Conservation (phyloP, 2,329 filamentous ascomycete genomes). For the Pseudocercospora fijiensis region DNA sequence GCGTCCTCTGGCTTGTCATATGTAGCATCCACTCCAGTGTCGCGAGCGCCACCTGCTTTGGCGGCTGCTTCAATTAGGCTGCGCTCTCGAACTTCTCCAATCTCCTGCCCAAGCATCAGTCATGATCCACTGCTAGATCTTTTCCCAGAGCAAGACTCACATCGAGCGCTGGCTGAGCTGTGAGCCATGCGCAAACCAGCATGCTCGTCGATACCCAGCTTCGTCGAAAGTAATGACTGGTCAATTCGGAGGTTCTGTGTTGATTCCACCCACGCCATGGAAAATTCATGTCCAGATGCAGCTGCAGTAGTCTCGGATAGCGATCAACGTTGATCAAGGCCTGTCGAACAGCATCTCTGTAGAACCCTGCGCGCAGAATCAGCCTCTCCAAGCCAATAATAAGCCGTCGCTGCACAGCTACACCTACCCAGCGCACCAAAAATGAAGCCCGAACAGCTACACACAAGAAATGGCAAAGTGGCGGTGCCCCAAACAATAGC, state of each 20-base stretch:
- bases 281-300: conserved; percentile 21
- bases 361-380: conserved; percentile 2
- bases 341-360: conserved; percentile 7
- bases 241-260: conserved; percentile 8
- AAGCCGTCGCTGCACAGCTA: background rate
- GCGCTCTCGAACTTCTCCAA: background rate
- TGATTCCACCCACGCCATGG: conserved; percentile 7
- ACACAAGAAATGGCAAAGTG: conserved; percentile 15
- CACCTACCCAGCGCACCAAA: conserved; percentile 14
- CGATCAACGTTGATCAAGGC: conserved; percentile 15
- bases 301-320: conserved; percentile 15
- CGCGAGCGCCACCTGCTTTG: background rate
- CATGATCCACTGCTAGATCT: background rate
- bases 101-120: background rate
- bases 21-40: background rate
- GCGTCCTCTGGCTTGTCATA: background rate
- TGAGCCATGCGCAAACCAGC: conserved; percentile 16
- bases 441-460: conserved; percentile 14
- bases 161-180: conserved; percentile 19
- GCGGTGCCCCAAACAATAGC: conserved; percentile 13
- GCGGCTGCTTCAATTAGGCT: background rate
- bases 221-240: conserved; percentile 5
- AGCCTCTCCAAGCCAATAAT: background rate
- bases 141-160: background rate
- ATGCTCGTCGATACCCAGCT: conserved; percentile 24